Evolutionary conservation across 345 rosid species (phyloP), one percentile per base, ranked within the genome.

Genomic region (Microthlaspi erraticum): DNA sequence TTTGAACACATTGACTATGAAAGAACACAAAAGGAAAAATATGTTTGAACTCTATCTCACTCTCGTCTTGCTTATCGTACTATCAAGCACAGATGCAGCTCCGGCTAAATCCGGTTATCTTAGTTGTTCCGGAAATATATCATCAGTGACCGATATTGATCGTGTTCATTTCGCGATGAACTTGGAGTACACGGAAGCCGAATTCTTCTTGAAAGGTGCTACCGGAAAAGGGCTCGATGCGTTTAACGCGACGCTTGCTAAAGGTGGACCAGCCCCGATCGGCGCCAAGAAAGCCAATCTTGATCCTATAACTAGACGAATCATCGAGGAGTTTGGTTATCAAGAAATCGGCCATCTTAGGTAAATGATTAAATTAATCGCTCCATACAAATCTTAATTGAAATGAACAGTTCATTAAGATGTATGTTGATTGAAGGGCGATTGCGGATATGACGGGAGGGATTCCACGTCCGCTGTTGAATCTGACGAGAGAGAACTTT

Each of bases 261-360:
- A 61, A 6, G 89, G 90, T 0, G 96, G 93, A 43, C 96, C 96
- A 29, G 66, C 81, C 4, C 90, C 92, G 0, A 4, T 62, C 2
- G 92, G 92, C 1, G 83, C 79, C 19, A 59, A 10, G 58, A 82
- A 61, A 76, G 96, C 91, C 19, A 76, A 83, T 26, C 93, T 92
- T 19, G 85, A 86, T 44, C 80, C 75, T 8, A 5, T 73, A 6
- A 77, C 80, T 17, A 52, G 14, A 12, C 74, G 48, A 3, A 79
- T 85, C 26, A 80, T 92, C 0, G 83, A 83, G 53, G 92, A 92
- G 50, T 87, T 92, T 43, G 88, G 65, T 66, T 87, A 81, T 48
- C 81, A 86, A 52, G 96, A 91, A 83, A 48, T 91, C 6, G 96
- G 93, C 9, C 93, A 91, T 58, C 63, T 89, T 16, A 83, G 92